Evolutionary conservation across 75 land plant genomes (phyloP).

Genomic region (Larix kaempferi): DNA sequence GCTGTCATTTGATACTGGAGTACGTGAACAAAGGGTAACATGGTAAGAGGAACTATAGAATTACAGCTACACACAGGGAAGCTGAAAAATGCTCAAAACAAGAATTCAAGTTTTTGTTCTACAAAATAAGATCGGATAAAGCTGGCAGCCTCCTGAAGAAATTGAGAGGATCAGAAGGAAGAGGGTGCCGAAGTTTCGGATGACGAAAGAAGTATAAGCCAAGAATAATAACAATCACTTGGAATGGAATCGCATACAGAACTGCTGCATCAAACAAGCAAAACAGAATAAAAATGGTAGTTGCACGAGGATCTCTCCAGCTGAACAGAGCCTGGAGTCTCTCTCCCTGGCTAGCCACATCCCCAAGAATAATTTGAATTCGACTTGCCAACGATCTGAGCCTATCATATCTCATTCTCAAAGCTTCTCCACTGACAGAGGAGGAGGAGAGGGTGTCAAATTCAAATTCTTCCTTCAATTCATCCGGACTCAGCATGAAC

Average conservation of each 20-base stretch:
- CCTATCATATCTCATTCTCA: constrained; percentile 6
- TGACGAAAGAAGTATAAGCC: constrained; percentile 66
- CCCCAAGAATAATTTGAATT: constrained; percentile 11
- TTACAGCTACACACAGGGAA: too few species aligned
- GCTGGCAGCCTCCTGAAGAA: constrained; percentile 74
- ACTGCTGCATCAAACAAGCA: neutral
- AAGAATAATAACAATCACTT: constrained; percentile 61
- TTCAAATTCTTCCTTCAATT: constrained; percentile 32
- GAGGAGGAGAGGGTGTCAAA: constrained; percentile 7
- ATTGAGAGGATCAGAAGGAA: constrained; percentile 64
- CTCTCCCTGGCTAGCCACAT: constrained; percentile 15
- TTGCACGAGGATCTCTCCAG: constrained; percentile 19
- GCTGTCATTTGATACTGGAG: too few species aligned
- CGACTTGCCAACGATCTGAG: constrained; percentile 5
- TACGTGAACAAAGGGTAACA: too few species aligned
- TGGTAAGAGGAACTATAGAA: too few species aligned
- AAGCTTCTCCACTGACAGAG: neutral
- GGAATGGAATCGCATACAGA: constrained; percentile 51
- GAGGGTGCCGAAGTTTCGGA: constrained; percentile 71
- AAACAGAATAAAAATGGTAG: constrained; percentile 11
- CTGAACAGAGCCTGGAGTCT: constrained; percentile 6
- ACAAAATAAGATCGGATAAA: constrained; percentile 51
- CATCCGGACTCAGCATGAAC: constrained; percentile 24
- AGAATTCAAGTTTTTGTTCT: neutral
- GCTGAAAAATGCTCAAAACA: too few species aligned